Conservation (phyloP, 129 eudicot species). For the Deinandra increscens region DNA sequence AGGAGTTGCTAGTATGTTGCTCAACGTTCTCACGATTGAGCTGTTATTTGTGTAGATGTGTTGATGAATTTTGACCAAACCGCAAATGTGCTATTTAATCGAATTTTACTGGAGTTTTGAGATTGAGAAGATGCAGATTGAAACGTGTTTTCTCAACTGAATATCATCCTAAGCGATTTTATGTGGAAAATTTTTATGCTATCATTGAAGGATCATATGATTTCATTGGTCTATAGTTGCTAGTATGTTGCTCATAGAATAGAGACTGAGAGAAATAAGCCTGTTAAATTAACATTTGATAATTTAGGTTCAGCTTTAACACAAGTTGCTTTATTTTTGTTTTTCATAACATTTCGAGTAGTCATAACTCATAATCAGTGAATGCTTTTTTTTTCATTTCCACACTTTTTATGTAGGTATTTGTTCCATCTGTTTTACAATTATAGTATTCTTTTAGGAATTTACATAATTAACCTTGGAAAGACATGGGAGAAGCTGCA, state of each 20-base stretch:
- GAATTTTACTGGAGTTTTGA: background rate
- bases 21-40: background rate
- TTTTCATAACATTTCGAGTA: background rate
- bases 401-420: background rate
- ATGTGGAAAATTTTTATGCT: background rate
- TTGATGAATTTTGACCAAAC: background rate
- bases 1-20: background rate
- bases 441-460: slow-evolving; percentile 24
- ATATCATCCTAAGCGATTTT: background rate
- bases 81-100: background rate
- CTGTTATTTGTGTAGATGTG: too few relatives aligned
- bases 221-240: background rate
- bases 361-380: too few relatives aligned
- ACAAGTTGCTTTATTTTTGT: background rate
- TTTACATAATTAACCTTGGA: slow-evolving; percentile 62
- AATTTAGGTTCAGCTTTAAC: background rate
- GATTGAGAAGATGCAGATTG: background rate
- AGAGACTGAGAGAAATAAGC: background rate
- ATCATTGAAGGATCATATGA: background rate
- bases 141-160: background rate
- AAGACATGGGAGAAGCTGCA: slow-evolving; percentile 82
- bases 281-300: background rate
- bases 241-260: background rate
- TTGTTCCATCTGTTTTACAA: background rate
- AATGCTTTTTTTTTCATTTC: background rate